These are phyloP conservation scores for Histomonas meleagridis DNA, from an alignment of 208 protist species.

Conservation along the genomic window DNA sequence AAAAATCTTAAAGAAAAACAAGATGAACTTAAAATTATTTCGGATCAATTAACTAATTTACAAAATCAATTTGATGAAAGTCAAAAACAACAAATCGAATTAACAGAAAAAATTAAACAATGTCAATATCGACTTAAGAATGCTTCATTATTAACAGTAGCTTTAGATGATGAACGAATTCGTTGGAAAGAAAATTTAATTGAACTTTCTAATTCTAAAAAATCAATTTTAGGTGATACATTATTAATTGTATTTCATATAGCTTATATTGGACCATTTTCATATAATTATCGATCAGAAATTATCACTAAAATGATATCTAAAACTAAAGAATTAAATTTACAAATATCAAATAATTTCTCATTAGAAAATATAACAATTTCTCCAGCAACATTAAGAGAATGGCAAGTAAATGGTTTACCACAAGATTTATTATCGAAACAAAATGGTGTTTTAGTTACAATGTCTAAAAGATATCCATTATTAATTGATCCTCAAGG, in stretches of 20 bases:
- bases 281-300: conserved; percentile 72
- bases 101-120: conserved; percentile 42
- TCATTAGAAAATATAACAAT: conserved; percentile 74
- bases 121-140: conserved; percentile 53
- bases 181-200: conserved; percentile 65
- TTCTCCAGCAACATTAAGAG: conserved; percentile 66
- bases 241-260: conserved; percentile 82
- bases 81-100: conserved; percentile 65
- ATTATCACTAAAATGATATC: conserved; percentile 76
- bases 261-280: conserved; percentile 91
- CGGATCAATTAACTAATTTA: conserved; percentile 74
- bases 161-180: conserved; percentile 82
- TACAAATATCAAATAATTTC: conserved; percentile 75
- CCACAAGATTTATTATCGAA: conserved; percentile 83
- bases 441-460: conserved; percentile 84
- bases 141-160: conserved; percentile 74
- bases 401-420: conserved; percentile 88
- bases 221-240: conserved; percentile 76
- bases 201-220: conserved; percentile 44
- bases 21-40: conserved; percentile 66
- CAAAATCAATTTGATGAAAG: conserved; percentile 78
- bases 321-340: conserved; percentile 63
- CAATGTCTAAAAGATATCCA: conserved; percentile 76
- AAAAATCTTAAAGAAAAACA: conserved; percentile 44
- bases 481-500: conserved; percentile 93